A percentile compares a stretch with the other conserved stretches of the same genome.
phyloP scores from a whole-genome alignment of 768 basidiomycete species.

The Leccinum boreale region DNA sequence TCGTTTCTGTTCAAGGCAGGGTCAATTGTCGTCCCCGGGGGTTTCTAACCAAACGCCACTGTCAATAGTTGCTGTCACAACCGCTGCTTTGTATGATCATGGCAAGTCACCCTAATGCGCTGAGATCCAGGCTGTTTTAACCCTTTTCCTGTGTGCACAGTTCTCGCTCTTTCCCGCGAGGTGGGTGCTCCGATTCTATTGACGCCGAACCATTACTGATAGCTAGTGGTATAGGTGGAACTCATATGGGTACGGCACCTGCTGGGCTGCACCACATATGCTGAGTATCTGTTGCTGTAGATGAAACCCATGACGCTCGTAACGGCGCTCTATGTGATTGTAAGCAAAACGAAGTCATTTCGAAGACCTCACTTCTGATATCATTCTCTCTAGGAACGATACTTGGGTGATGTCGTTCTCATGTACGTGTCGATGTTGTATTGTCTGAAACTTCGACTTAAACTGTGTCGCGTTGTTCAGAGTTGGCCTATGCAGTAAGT shows the following conservation, averaged over 20 bases:
- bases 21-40: neutral
- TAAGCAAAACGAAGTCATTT: slow-evolving; percentile 5
- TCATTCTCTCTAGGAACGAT: slow-evolving; percentile 25
- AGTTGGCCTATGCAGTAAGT: slow-evolving; percentile 20
- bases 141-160: slow-evolving; percentile 5
- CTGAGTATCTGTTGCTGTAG: slow-evolving; percentile 10
- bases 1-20: slow-evolving; percentile 24
- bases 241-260: slow-evolving; percentile 28
- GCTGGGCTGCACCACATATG: neutral
- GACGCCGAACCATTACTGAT: neutral
- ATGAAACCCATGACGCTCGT: slow-evolving; percentile 26
- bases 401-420: slow-evolving; percentile 29
- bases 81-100: slow-evolving; percentile 29
- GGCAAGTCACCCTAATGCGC: slow-evolving; percentile 7
- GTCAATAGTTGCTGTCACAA: slow-evolving; percentile 26
- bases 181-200: slow-evolving; percentile 10
- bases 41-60: slow-evolving; percentile 3
- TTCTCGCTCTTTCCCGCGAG: slow-evolving; percentile 27
- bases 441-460: neutral
- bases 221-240: slow-evolving; percentile 19
- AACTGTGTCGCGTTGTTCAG: slow-evolving; percentile 1
- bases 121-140: neutral
- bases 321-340: slow-evolving; percentile 23
- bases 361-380: neutral
- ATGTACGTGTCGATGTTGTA: slow-evolving; percentile 15